Evolutionary conservation across 305 asterid genomes (phyloP), one percentile per base, ranked within the genome.

Genomic region (Rubia tinctorum): DNA sequence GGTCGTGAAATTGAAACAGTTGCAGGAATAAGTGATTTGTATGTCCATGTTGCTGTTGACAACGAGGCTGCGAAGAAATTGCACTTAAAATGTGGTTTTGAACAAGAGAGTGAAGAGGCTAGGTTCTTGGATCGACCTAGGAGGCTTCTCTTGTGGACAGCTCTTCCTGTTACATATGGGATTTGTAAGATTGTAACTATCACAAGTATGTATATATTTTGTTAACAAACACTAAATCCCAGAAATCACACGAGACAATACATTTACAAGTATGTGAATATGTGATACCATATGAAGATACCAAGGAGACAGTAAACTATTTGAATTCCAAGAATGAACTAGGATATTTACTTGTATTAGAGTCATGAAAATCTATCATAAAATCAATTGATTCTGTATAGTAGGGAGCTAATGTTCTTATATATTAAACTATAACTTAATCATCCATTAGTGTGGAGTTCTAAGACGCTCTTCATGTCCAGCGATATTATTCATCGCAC

Each of bases 21-120:
- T 82, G 67, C 90, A 91, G 99, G 97, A 73, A 88, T 91, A 77
- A 91, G 96, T 74, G 97, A 94, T 84, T 73, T 94, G 79, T 94
- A 94, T 53, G 97, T 94, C 71, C 97, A 91, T 22, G 98, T 91
- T 75, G 97, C 98, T 34, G 86, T 86, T 81, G 91, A 94, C 66
- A 94, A 94, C 45, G 95, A 84, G 78, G 82, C 96, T 40, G 97
- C 97, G 10, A 87, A 84, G 83, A 91, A 88, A 68, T 85, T 94
- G 59, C 91, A 94, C 87, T 12, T 80, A 71, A 94, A 94, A 80
- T 82, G 97, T 80, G 97, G 97, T 58, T 94, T 94, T 81, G 80
- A 80, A 18, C 59, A 72, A 0, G 97, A 94, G 86, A 90, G 87
- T 0, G 99, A 94, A 18, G 99, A 94, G 80, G 99, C 99, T 25